These are phyloP conservation scores for Calonectria pteridis DNA, from an alignment of 2,329 filamentous ascomycete genomes.

Conservation along the genomic window DNA sequence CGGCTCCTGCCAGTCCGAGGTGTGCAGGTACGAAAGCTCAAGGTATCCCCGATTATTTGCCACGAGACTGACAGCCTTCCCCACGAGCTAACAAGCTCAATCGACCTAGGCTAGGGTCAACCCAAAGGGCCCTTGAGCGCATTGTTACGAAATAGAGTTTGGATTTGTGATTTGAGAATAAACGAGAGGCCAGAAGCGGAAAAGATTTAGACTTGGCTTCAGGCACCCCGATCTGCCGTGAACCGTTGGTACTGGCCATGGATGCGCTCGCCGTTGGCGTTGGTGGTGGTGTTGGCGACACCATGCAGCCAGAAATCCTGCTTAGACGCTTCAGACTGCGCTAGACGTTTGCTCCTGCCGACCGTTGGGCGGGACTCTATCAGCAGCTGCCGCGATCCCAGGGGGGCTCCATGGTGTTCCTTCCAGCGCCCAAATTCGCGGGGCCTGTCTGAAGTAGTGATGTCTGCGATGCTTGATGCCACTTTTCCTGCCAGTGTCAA, in stretches of 20 bases:
- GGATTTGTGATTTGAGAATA: conserved; percentile 2
- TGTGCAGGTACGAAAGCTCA: neutral
- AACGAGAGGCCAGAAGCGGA: neutral
- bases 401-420: neutral
- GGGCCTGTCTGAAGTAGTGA: neutral
- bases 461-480: conserved; percentile 8
- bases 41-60: conserved; percentile 7
- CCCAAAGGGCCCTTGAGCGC: neutral
- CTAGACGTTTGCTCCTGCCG: conserved; percentile 21
- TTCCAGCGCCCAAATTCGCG: neutral
- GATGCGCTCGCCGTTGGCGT: neutral
- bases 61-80: conserved; percentile 11
- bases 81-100: conserved; percentile 10
- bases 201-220: conserved; percentile 5
- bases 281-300: neutral
- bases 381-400: conserved; percentile 20
- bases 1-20: neutral
- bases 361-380: conserved; percentile 20
- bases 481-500: conserved; percentile 19
- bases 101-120: conserved; percentile 4
- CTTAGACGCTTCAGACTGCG: conserved; percentile 12
- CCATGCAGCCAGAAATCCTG: neutral
- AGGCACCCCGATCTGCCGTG: neutral
- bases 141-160: conserved; percentile 11
- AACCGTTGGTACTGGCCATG: neutral